Base-by-base conservation (phyloP, 176 grass and related monocot genomes). In the Ensete glaucum region DNA sequence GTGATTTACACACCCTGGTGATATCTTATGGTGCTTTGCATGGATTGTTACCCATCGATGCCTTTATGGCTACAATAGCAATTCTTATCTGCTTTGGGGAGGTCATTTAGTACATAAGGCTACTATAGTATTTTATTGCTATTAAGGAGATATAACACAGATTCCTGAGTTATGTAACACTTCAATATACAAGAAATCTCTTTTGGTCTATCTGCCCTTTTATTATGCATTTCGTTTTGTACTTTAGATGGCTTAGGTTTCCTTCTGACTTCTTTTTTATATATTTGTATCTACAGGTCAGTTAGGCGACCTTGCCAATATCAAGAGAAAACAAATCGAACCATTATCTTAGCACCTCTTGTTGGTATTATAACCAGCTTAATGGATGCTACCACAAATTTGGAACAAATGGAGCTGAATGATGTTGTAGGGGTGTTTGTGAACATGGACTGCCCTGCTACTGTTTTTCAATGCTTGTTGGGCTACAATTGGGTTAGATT, bases 291-390 rank as follows among this genome's bases (percentile, higher is more conserved):
- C 23, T 74, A 55, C 77, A 88, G 88, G 88, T 88, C 85, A 72
- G 70, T 88, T 52, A 91, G 86, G 74, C 82, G 92, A 58, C 76
- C 86, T 49, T 81, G 92, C 11, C 81, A 90, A 53, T 71, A 86
- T 56, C 81, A 86, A 50, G 92, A 96, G 76, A 96, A 96, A 86
- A 85, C 88, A 78, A 96, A 88, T 62, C 81, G 86, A 50, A 86
- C 88, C 53, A 91, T 96, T 85, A 96, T 96, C 48, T 80, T 96
- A 48, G 88, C 92, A 77, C 92, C 92, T 82, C 84, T 96, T 78
- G 88, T 96, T 17, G 92, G 86, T 50, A 96, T 96, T 59, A 96
- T 96, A 71, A 73, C 90, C 25, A 91, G 82, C 75, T 80, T 96
- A 71, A 87, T 95, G 91, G 91, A 87, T 67, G 74, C 80, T 79